Evolutionary conservation across 169 alveolate species (phyloP).

Genomic region (Cryptosporidium parvum): DNA sequence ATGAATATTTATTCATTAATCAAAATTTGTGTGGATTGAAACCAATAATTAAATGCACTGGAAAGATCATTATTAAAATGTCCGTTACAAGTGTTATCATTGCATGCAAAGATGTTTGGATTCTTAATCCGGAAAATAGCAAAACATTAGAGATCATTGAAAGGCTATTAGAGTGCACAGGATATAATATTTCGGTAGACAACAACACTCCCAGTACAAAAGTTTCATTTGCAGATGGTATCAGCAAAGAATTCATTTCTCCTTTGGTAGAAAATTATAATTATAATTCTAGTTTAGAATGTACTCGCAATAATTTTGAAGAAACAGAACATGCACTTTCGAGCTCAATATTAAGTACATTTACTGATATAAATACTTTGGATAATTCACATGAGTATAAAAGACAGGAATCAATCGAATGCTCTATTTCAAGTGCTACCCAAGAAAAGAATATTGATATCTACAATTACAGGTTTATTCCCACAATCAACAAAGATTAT

Average conservation of each 20-base stretch:
- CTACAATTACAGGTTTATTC: not conserved
- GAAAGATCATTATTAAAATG: slow-evolving; percentile 39
- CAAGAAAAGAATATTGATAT: not conserved
- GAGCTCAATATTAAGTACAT: slow-evolving; percentile 11
- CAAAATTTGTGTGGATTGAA: slow-evolving; percentile 17
- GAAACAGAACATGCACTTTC: slow-evolving; percentile 10
- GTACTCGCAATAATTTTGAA: not conserved
- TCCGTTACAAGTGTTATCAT: slow-evolving; percentile 9
- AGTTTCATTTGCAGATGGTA: slow-evolving; percentile 40
- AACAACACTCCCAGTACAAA: slow-evolving; percentile 56
- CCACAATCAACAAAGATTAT: slow-evolving; percentile 6
- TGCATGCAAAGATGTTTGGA: slow-evolving; percentile 41
- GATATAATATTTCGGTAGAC: slow-evolving; percentile 15
- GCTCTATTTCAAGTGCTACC: not conserved
- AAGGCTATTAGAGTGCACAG: slow-evolving; percentile 8
- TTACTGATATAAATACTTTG: slow-evolving; percentile 10
- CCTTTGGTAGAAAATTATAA: slow-evolving; percentile 17
- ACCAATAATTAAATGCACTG: slow-evolving; percentile 48
- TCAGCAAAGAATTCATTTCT: slow-evolving; percentile 29
- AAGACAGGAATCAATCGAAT: slow-evolving; percentile 5
- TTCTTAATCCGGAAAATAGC: slow-evolving; percentile 28
- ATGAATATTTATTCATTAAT: slow-evolving; percentile 52
- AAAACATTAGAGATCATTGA: slow-evolving; percentile 20
- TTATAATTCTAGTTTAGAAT: slow-evolving; percentile 20
- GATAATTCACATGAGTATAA: not conserved